These are phyloP conservation scores for Clarireedia paspali DNA, from an alignment of 2,329 filamentous ascomycete genomes.

Conservation along the genomic window DNA sequence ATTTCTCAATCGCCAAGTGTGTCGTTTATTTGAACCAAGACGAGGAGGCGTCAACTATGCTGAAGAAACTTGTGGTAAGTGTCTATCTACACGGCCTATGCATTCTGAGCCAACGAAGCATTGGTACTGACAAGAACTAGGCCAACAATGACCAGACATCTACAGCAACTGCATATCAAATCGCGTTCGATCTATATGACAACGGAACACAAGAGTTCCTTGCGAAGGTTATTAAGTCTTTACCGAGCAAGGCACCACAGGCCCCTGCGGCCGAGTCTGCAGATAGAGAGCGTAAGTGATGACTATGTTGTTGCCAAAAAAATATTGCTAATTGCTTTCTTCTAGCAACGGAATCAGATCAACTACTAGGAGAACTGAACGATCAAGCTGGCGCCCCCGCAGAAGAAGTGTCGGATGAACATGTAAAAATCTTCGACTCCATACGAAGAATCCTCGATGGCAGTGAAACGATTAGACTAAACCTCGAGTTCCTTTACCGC, in stretches of 20 bases:
- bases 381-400: conserved; percentile 30
- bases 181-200: conserved; percentile 96
- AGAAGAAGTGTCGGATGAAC: conserved; percentile 38
- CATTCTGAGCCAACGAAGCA: no score
- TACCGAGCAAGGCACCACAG: conserved; percentile 46
- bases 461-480: conserved; percentile 87
- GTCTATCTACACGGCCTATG: not conserved
- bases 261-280: conserved; percentile 32
- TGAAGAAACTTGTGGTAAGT: conserved; percentile 63
- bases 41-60: conserved; percentile 79
- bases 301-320: no score
- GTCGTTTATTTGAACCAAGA: conserved; percentile 94
- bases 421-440: conserved; percentile 51
- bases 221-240: conserved; percentile 74
- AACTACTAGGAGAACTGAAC: conserved; percentile 46
- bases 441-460: conserved; percentile 70
- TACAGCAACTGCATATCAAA: conserved; percentile 86
- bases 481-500: conserved; percentile 91
- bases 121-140: conserved; percentile 1
- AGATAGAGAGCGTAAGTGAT: conserved; percentile 36
- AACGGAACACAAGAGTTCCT: conserved; percentile 98
- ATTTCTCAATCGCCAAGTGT: conserved; percentile 96
- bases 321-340: not conserved
- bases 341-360: conserved; percentile 38
- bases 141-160: conserved; percentile 69